A percentile compares a stretch with the other conserved stretches of the same genome.
Conservation (phyloP, 495 filamentous ascomycete genomes). For the Friedmanniomyces simplex region DNA sequence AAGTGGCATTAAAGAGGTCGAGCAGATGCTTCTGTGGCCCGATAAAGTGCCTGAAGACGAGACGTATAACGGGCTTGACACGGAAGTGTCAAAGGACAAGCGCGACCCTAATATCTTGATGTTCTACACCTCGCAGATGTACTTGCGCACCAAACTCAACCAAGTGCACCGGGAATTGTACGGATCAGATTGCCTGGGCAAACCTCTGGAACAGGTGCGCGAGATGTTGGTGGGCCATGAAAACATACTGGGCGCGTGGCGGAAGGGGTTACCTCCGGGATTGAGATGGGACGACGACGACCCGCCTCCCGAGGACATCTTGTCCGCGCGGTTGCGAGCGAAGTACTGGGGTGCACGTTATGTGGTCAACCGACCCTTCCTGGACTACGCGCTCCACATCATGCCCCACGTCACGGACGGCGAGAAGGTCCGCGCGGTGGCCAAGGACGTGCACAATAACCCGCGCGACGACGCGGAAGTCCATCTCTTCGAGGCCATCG, state of each 20-base stretch:
- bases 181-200: slow-evolving; percentile 5
- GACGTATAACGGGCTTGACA: slow-evolving; percentile 6
- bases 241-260: slow-evolving; percentile 36
- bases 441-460: slow-evolving; percentile 13
- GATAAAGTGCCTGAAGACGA: slow-evolving; percentile 24
- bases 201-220: slow-evolving; percentile 1
- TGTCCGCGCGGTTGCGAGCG: slow-evolving; percentile 72
- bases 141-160: slow-evolving; percentile 77
- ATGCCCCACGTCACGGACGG: slow-evolving; percentile 13
- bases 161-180: slow-evolving; percentile 55
- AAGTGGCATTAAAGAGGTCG: slow-evolving; percentile 26
- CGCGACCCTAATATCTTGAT: slow-evolving; percentile 24
- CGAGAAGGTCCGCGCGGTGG: slow-evolving; percentile 1
- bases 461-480: slow-evolving; percentile 15
- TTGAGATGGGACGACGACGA: slow-evolving; percentile 54
- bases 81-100: not conserved
- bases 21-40: slow-evolving; percentile 53
- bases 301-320: slow-evolving; percentile 61
- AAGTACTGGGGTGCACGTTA: slow-evolving; percentile 91
- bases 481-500: slow-evolving; percentile 19
- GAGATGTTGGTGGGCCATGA: slow-evolving; percentile 10
- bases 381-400: slow-evolving; percentile 54
- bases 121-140: slow-evolving; percentile 78
- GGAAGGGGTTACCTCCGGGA: slow-evolving; percentile 31
- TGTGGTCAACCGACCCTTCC: slow-evolving; percentile 76